These are phyloP conservation scores for Tripterygium wilfordii DNA, from an alignment of 177 flowering plant genomes.

Conservation along the genomic window DNA sequence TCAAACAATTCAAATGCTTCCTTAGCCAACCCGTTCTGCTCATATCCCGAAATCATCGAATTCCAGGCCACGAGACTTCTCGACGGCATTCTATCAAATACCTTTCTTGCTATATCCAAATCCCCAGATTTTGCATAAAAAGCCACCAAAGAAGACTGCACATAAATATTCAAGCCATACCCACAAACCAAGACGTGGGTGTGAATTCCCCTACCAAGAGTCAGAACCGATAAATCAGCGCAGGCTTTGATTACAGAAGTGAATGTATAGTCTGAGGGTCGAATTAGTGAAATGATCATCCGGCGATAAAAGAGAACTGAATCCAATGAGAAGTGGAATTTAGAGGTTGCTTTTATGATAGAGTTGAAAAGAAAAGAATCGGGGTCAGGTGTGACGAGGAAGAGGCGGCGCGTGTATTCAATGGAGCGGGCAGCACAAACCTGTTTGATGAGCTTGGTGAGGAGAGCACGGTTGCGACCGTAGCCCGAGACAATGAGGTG, in stretches of 20 bases:
- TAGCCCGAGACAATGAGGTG: constrained; percentile 41
- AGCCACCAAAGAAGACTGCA: constrained; percentile 48
- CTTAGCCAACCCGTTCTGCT: constrained; percentile 51
- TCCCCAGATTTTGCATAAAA: constrained; percentile 51
- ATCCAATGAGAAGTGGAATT: constrained; percentile 30
- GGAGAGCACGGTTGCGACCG: constrained; percentile 41
- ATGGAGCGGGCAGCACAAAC: constrained; percentile 51
- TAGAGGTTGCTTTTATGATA: constrained; percentile 43
- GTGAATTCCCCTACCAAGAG: constrained; percentile 37
- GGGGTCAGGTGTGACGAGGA: constrained; percentile 40
- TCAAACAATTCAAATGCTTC: constrained; percentile 52
- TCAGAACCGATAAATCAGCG: constrained; percentile 30
- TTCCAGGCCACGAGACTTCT: constrained; percentile 61
- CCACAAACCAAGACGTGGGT: constrained; percentile 40
- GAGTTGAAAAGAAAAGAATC: constrained; percentile 66
- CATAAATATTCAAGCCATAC: constrained; percentile 39
- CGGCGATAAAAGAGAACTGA: constrained; percentile 42
- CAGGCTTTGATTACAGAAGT: constrained; percentile 55
- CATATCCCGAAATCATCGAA: constrained; percentile 67
- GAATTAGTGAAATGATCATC: constrained; percentile 28
- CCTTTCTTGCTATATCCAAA: constrained; percentile 39
- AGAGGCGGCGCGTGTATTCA: constrained; percentile 44
- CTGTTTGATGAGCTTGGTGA: constrained; percentile 60
- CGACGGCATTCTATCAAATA: constrained; percentile 66
- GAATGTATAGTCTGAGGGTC: constrained; percentile 44